Conservation (phyloP, 495 filamentous ascomycete genomes). For the Aspergillus sclerotioniger region DNA sequence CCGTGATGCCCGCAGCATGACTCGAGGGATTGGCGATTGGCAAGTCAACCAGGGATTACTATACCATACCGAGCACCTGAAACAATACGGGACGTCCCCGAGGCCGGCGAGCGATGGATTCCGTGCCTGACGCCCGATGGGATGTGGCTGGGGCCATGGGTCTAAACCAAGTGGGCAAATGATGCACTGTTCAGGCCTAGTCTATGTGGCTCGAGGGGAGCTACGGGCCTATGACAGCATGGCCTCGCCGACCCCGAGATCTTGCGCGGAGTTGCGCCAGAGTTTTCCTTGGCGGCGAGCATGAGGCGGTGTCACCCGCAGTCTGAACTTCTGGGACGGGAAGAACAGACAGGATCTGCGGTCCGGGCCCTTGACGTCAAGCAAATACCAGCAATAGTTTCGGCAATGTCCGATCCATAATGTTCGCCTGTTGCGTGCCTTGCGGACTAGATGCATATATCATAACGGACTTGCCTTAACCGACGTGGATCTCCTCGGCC, state of each 20-base stretch:
- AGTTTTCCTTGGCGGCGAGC: conserved; percentile 5
- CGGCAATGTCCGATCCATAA: conserved; percentile 15
- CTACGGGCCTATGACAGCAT: not conserved
- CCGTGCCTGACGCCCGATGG: not conserved
- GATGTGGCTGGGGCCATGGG: not conserved
- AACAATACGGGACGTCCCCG: not conserved
- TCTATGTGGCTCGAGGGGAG: not conserved
- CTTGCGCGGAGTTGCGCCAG: not conserved
- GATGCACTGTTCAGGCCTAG: not conserved
- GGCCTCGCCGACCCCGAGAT: not conserved
- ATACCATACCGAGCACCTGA: not conserved
- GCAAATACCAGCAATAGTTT: conserved; percentile 6
- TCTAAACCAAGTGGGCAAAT: not conserved
- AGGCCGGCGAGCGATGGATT: not conserved
- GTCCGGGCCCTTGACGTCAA: conserved; percentile 6
- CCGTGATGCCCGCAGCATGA: not conserved
- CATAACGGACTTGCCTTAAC: not conserved
- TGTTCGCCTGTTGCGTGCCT: not conserved
- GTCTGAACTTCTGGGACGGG: not conserved
- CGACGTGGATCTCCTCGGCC: too few relatives aligned
- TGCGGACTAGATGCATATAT: not conserved
- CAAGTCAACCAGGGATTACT: not conserved
- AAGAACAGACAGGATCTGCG: conserved; percentile 11
- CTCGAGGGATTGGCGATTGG: not conserved
- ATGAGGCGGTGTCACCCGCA: conserved; percentile 11